Evolutionary conservation across 192 early-diverging fungal genomes (phyloP), one percentile per base, ranked within the genome.

Genomic region (Coemansia sp.): DNA sequence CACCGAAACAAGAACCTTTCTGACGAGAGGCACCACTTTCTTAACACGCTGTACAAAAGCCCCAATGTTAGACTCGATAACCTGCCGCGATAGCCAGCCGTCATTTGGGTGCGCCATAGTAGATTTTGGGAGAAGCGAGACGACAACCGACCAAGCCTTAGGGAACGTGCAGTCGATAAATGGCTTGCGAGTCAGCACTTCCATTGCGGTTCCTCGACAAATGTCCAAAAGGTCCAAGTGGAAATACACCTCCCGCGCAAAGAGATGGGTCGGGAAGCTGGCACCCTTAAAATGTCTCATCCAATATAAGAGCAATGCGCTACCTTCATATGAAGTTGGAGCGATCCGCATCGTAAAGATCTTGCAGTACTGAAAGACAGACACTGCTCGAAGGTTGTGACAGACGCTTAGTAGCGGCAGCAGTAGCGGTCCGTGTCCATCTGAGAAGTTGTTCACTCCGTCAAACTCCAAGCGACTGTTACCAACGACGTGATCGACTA

Each of bases 211-310:
- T 51, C 47, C 47, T 20, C 47, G 47, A 16, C 47, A 22, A 5
- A 51, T 51, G n/a, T 51, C 47, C 47, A 51, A n/a, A 51, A 51
- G 9, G 47, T 51, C 20, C 47, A 51, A n/a, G 16, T 51, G 47
- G 47, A 51, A 20, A 22, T 51, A 20, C n/a, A 51, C n/a, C 47
- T 51, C 47, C 0, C 47, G 47, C n/a, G 47, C 47, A 10, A 18
- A 51, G 47, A 51, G 47, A 5, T 51, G 47, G 8, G 47, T 51
- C 8, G 47, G 47, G 16, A 51, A 51, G 7, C n/a, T 22, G 20
- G 47, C 8, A 9, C 47, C n/a, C 20, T 6, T 13, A 22, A 9
- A 51, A 20, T 51, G 13, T 0, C 1, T 10, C 18, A 22, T 9
- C 47, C 47, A 51, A 20, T 51, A 51, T 7, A 20, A 51, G 8